Evolutionary conservation across 2,329 filamentous ascomycete genomes (phyloP), one percentile per base, ranked within the genome.

Genomic region (Gaeumannomyces tritici): DNA sequence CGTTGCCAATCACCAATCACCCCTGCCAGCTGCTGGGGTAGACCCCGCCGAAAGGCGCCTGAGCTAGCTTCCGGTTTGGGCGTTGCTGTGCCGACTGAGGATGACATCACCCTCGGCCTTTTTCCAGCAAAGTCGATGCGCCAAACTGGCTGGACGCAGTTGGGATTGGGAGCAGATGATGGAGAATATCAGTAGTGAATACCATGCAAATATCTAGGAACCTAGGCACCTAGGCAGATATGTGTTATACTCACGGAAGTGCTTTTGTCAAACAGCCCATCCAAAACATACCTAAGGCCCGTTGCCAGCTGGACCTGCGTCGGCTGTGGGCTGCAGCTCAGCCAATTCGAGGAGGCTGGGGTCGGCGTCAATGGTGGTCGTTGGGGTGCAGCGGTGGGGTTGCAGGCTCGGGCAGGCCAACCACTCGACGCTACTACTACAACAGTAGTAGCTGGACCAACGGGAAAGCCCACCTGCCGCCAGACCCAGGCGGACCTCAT

Each of bases 21-120:
- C 42, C 42, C 42, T 51, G 42, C 42, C 21, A 51, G 42, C n/a
- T 8, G 42, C 42, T 9, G 42, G 21, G 42, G 42, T 12, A n/a
- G 42, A 51, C 42, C 42, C 42, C 42, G 21, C 42, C 42, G 42
- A 51, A n/a, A 8, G 42, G 42, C 42, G 21, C 42, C 21, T 13
- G 21, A n/a, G 42, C 21, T 51, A 51, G 42, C 42, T 51, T 51
- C 18, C 42, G 18, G 42, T 58, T 56, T 26, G n/a, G 21, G 57
- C 56, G 64, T 65, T 65, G 64, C 63, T 64, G 56, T 57, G 63
- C 64, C 64, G 63, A 65, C 64, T 64, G 55, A 26, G 55, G 60
- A 63, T 65, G 64, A 65, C 64, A 65, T 65, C 64, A 65, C 61
- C 15, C 28, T 13, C 8, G 31, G 8, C 54, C 18, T 31, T 57